A percentile compares a stretch with the other conserved stretches of the same genome.
These are phyloP conservation scores for Setaria italica DNA, from an alignment of 202 grass and related monocot genomes.

Conservation along the genomic window DNA sequence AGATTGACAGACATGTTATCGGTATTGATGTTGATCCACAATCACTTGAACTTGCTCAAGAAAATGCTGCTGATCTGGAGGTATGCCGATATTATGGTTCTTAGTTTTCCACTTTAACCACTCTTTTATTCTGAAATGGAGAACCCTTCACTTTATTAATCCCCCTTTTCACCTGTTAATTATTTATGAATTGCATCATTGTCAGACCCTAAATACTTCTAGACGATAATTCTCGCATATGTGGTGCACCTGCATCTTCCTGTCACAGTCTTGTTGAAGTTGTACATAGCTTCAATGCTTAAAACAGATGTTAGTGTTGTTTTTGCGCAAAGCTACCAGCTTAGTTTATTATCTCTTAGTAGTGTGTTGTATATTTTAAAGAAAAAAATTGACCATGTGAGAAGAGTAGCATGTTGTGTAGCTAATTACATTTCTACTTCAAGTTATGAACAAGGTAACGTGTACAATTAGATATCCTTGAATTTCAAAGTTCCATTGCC, in stretches of 20 bases:
- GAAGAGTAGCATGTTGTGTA: background rate
- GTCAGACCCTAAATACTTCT: background rate
- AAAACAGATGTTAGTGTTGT: slow-evolving; percentile 14
- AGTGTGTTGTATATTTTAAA: background rate
- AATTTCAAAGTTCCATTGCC: background rate
- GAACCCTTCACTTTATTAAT: slow-evolving; percentile 7
- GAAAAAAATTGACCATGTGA: background rate
- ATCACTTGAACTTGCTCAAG: slow-evolving; percentile 86
- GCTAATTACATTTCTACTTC: background rate
- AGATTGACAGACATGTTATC: slow-evolving; percentile 72
- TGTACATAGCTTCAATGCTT: background rate
- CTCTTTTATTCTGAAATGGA: slow-evolving; percentile 32
- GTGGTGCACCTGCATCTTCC: background rate
- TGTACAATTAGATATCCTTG: slow-evolving; percentile 10
- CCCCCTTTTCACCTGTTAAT: slow-evolving; percentile 16
- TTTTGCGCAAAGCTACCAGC: background rate
- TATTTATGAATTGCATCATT: background rate
- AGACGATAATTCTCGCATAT: background rate
- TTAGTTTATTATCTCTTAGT: slow-evolving; percentile 17
- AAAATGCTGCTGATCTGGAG: slow-evolving; percentile 84
- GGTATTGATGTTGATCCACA: slow-evolving; percentile 82
- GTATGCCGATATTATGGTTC: slow-evolving; percentile 45
- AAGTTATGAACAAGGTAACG: slow-evolving; percentile 2
- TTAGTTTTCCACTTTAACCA: background rate
- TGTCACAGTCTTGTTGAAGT: background rate